A percentile compares a stretch with the other conserved stretches of the same genome.
These are phyloP conservation scores for Yamadazyma takamatsuzukensis DNA, from an alignment of 805 yeast genomes.

Conservation along the genomic window DNA sequence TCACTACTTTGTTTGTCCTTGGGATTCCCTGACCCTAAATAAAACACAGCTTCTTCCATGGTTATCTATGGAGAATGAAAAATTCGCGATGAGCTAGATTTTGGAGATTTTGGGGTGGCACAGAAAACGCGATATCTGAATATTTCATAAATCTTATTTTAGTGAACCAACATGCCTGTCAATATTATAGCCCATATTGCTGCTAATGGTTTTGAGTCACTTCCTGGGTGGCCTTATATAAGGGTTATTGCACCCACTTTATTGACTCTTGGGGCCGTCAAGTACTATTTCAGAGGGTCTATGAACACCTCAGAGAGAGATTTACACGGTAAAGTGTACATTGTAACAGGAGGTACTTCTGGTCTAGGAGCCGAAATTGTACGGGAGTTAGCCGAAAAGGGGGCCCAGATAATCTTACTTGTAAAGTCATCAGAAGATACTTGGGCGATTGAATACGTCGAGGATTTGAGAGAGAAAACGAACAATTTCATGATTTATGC, in stretches of 20 bases:
- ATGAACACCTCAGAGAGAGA: constrained; percentile 90
- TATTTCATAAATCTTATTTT: constrained; percentile 1
- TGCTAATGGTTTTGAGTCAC: constrained; percentile 59
- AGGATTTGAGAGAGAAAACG: constrained; percentile 68
- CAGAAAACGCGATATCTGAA: not conserved
- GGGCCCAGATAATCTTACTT: constrained; percentile 81
- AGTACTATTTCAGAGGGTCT: constrained; percentile 76
- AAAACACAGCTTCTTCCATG: constrained; percentile 52
- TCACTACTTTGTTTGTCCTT: constrained; percentile 44
- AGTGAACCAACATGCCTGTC: constrained; percentile 61
- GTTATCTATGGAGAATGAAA: not conserved
- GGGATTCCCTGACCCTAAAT: constrained; percentile 41
- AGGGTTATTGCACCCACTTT: constrained; percentile 56
- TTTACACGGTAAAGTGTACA: constrained; percentile 81
- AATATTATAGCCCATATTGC: constrained; percentile 70
- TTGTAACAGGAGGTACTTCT: constrained; percentile 90
- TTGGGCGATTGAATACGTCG: constrained; percentile 78
- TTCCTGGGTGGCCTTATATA: constrained; percentile 71
- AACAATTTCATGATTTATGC: constrained; percentile 77
- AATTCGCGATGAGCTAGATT: constrained; percentile 7
- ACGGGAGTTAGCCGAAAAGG: constrained; percentile 67
- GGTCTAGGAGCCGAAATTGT: constrained; percentile 83
- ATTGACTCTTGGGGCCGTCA: constrained; percentile 44
- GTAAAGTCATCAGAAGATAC: constrained; percentile 59
- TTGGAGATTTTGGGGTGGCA: not conserved